These are phyloP conservation scores for Exophiala bonariae DNA, from an alignment of 2,329 filamentous ascomycete species.

Conservation along the genomic window DNA sequence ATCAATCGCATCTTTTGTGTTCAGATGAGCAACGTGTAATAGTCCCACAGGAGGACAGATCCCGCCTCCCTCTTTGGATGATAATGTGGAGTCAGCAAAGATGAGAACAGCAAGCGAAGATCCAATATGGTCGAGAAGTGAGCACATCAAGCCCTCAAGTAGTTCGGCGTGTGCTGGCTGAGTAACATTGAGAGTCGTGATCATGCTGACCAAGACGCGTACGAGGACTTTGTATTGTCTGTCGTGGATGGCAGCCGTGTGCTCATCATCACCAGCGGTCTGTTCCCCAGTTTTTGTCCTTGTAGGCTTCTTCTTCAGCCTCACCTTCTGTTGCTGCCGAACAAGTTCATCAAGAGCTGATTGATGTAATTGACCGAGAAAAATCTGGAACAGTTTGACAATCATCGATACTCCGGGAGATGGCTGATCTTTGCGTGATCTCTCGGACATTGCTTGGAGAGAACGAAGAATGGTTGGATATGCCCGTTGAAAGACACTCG, in stretches of 20 bases:
- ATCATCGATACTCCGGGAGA: slow-evolving; percentile 9
- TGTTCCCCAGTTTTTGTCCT: slow-evolving; percentile 2
- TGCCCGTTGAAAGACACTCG: neutral
- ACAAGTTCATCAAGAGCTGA: slow-evolving; percentile 19
- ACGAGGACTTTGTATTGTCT: slow-evolving; percentile 3
- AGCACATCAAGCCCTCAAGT: slow-evolving; percentile 21
- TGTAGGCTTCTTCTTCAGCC: slow-evolving; percentile 2
- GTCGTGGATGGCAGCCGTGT: no score
- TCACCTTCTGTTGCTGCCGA: slow-evolving; percentile 5
- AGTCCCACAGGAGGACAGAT: slow-evolving; percentile 35
- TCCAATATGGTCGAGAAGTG: slow-evolving; percentile 26
- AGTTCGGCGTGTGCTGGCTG: slow-evolving; percentile 12
- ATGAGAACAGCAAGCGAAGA: slow-evolving; percentile 24
- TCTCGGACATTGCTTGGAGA: neutral
- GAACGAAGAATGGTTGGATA: neutral
- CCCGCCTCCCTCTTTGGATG: slow-evolving; percentile 2
- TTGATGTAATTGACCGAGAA: slow-evolving; percentile 21
- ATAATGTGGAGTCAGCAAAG: slow-evolving; percentile 12
- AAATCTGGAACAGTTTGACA: slow-evolving; percentile 16
- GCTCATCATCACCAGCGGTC: neutral
- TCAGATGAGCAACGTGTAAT: slow-evolving; percentile 24
- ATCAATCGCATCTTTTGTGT: slow-evolving; percentile 25
- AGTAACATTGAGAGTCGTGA: slow-evolving; percentile 16
- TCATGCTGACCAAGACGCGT: slow-evolving; percentile 14
- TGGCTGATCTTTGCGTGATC: neutral